A percentile compares a stretch with the other conserved stretches of the same genome.
phyloP scores from a whole-genome alignment of 345 rosid species.

The Hypericum androsaemum region DNA sequence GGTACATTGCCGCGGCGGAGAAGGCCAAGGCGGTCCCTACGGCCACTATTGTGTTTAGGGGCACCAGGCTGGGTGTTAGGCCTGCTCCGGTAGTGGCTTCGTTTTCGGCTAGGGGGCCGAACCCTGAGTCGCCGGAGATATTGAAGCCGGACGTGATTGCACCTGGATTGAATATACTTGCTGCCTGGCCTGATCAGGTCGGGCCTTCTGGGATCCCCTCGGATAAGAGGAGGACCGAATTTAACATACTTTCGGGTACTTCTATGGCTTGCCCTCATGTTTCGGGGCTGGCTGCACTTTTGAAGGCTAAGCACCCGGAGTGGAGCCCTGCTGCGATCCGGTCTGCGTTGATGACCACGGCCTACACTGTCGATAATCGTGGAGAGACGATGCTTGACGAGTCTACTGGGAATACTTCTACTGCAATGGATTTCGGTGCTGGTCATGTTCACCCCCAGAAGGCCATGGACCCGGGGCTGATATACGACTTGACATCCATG shows the following conservation, averaged over 20 bases:
- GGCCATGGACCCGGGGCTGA: slow-evolving; percentile 23
- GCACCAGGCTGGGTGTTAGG: slow-evolving; percentile 17
- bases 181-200: slow-evolving; percentile 26
- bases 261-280: slow-evolving; percentile 32
- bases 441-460: slow-evolving; percentile 27
- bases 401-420: slow-evolving; percentile 21
- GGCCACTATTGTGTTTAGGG: slow-evolving; percentile 19
- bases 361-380: slow-evolving; percentile 25
- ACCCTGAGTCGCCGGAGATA: slow-evolving; percentile 23
- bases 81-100: slow-evolving; percentile 27
- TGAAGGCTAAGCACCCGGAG: slow-evolving; percentile 27
- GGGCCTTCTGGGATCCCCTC: slow-evolving; percentile 17
- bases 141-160: slow-evolving; percentile 26
- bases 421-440: slow-evolving; percentile 21
- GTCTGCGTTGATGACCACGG: slow-evolving; percentile 29
- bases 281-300: slow-evolving; percentile 24
- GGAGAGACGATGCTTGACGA: slow-evolving; percentile 22
- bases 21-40: slow-evolving; percentile 15
- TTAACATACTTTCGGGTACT: slow-evolving; percentile 27
- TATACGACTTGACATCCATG: slow-evolving; percentile 18
- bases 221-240: slow-evolving; percentile 17
- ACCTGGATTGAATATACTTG: slow-evolving; percentile 29
- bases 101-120: slow-evolving; percentile 27
- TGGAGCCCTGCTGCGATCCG: slow-evolving; percentile 24
- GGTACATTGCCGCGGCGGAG: slow-evolving; percentile 13